Base-by-base conservation (phyloP, 768 basidiomycete genomes). In the Kwoniella sp. region DNA sequence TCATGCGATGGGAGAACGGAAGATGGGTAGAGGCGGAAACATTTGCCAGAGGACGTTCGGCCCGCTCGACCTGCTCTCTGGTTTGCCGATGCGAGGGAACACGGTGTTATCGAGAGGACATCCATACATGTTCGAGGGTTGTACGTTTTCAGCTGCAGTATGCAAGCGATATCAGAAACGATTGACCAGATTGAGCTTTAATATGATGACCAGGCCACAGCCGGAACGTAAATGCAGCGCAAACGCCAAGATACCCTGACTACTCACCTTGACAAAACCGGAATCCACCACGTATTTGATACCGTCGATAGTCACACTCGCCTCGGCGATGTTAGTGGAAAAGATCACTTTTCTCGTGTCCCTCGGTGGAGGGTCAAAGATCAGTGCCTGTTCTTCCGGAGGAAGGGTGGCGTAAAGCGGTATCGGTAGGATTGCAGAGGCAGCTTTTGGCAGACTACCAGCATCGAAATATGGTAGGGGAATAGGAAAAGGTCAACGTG, bases 301-400 rank as follows among this genome's bases (percentile, higher is more conserved):
- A 2, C 94, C 93, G 47, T 97, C 92, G 62, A 99, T 97, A 0
- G 96, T 99, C 25, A 99, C 90, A 76, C 91, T 93, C 17, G 96
- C 94, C 82, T 99, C 96, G 17, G 96, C 96, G 55, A 98, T 94
- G 77, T 99, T 99, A 0, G 96, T 99, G 2, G 91, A 86, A 29
- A 96, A 86, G 57, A 99, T 88, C 57, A 96, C 88, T 80, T 98
- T 99, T 59, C 96, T 86, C 2, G 85, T 86, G 52, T 90, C 89
- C 31, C 84, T 83, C n/a, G 87, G 86, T 17, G 90, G 82, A 7
- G 88, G 85, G 65, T 90, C 87, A 73, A 99, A 99, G 2, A 93
- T 88, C 58, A 85, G 84, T 34, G 92, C 85, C 69, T 99, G 96
- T 73, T 96, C 93, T 48, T 91, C 88, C 0, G 87, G 90, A 1